Evolutionary conservation across 2,329 filamentous ascomycete species (phyloP), one percentile per base, ranked within the genome.

Genomic region (Clarireedia monteithiana): DNA sequence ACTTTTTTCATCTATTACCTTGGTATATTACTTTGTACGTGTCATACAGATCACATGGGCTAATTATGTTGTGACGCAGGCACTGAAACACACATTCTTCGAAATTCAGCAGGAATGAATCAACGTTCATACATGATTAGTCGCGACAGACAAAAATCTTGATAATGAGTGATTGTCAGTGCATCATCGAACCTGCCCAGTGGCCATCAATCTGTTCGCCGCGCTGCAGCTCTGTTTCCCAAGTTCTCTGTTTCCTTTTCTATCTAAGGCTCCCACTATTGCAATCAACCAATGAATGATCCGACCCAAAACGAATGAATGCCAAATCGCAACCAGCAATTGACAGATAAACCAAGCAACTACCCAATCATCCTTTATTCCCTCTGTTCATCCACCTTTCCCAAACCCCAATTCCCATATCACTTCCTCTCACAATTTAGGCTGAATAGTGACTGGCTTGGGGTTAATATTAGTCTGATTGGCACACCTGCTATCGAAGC

Each of bases 31-130:
- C 7, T 10, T 30, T 30, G 27, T 30, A 9, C 30, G 9, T 34
- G 30, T 34, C 10, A 4, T 34, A 3, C 10, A 34, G 30, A 34
- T 34, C 30, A 5, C 14, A 40, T 15, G 9, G 38, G 14, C 50
- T 24, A 48, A 47, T 55, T 24, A 50, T 27, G 17, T 20, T 38
- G 12, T 24, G 27, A 44, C 10, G 7, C 30, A 55, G 53, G 46
- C 53, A 50, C 36, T 55, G 5, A 55, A 55, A 17, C 53, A 55
- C 50, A 10, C 46, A 15, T 55, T 55, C 38, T 44, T 55, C 15
- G 20, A 14, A 6, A 39, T n/a, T 7, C 12, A 20, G 36, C 3
- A 9, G 5, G 27, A 50, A 38, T 38, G 9, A 36, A 38, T 4
- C 9, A 17, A 45, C 24, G 20, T 20, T 20, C 2, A 23, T 17